Percentiles rank a stretch among this genome's conserved stretches.
phyloP scores from a whole-genome alignment of 495 filamentous ascomycete genomes.

The Daldinia loculata region DNA sequence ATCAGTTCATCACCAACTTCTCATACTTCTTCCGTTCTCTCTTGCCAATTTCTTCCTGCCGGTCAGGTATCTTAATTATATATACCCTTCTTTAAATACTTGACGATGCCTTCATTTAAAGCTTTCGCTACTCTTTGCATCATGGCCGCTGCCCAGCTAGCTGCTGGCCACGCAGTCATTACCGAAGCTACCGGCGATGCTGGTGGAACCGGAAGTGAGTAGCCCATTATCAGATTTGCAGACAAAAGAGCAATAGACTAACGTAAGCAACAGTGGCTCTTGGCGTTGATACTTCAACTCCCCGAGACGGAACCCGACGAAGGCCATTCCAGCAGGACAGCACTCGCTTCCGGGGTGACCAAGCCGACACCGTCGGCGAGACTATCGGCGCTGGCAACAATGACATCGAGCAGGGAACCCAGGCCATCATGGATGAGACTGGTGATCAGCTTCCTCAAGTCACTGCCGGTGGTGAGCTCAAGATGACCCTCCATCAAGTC shows the following conservation, averaged over 20 bases:
- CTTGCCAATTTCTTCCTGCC: slow-evolving; percentile 38
- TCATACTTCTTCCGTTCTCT: slow-evolving; percentile 3
- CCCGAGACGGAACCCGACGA: slow-evolving; percentile 61
- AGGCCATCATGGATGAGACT: slow-evolving; percentile 56
- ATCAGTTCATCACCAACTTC: slow-evolving; percentile 21
- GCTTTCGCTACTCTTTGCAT: slow-evolving; percentile 46
- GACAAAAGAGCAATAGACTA: background rate
- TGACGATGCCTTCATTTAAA: slow-evolving; percentile 47
- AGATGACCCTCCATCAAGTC: slow-evolving; percentile 64
- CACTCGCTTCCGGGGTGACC: slow-evolving; percentile 58
- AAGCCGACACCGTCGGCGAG: slow-evolving; percentile 56
- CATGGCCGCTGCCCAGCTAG: slow-evolving; percentile 47
- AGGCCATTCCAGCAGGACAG: slow-evolving; percentile 62
- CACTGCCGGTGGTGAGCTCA: slow-evolving; percentile 54
- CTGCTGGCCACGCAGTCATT: slow-evolving; percentile 61
- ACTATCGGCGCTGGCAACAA: slow-evolving; percentile 56
- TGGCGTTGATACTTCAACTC: slow-evolving; percentile 58
- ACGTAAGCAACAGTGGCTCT: slow-evolving; percentile 44
- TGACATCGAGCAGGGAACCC: slow-evolving; percentile 57
- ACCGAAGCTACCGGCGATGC: slow-evolving; percentile 56
- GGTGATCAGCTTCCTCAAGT: slow-evolving; percentile 59
- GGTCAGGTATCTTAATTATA: slow-evolving; percentile 42
- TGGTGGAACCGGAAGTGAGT: slow-evolving; percentile 56
- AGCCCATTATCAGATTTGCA: background rate
- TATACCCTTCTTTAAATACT: background rate